Conservation (phyloP, 1,284 basidiomycete genomes). For the Sutorius eximius region DNA sequence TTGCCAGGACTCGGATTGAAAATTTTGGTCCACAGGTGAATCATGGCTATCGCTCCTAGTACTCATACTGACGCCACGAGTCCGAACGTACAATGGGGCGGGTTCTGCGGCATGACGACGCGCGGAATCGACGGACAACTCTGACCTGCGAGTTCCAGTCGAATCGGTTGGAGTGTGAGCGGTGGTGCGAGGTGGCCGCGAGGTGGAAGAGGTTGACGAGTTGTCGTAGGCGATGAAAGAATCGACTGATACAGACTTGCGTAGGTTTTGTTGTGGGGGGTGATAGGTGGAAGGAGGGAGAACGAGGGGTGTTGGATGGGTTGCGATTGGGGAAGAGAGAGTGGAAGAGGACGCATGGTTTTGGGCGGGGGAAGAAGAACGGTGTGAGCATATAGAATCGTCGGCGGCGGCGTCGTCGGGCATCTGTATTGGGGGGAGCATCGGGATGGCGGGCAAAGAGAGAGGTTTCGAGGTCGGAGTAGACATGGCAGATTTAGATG, state of each 20-base stretch:
- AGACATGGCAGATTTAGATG: slow-evolving; percentile 25
- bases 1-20: slow-evolving; percentile 30
- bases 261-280: slow-evolving; percentile 40
- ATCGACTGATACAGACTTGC: slow-evolving; percentile 75
- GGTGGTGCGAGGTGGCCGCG: slow-evolving; percentile 40
- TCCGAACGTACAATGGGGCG: slow-evolving; percentile 41
- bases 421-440: slow-evolving; percentile 48
- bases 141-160: slow-evolving; percentile 21
- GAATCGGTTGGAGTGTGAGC: slow-evolving; percentile 23
- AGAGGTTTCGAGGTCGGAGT: slow-evolving; percentile 20
- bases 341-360: slow-evolving; percentile 38
- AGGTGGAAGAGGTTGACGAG: slow-evolving; percentile 30
- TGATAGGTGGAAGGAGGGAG: slow-evolving; percentile 25
- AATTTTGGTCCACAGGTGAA: slow-evolving; percentile 29
- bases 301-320: slow-evolving; percentile 3
- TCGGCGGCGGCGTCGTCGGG: slow-evolving; percentile 32
- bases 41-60: slow-evolving; percentile 36
- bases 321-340: slow-evolving; percentile 28
- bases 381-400: slow-evolving; percentile 11
- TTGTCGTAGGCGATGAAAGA: slow-evolving; percentile 57
- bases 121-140: slow-evolving; percentile 26
- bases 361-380: slow-evolving; percentile 29
- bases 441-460: slow-evolving; percentile 43
- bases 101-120: slow-evolving; percentile 35
- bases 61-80: slow-evolving; percentile 56